Evolutionary conservation across 345 rosid species (phyloP).

Genomic region (Eucalyptus camaldulensis): DNA sequence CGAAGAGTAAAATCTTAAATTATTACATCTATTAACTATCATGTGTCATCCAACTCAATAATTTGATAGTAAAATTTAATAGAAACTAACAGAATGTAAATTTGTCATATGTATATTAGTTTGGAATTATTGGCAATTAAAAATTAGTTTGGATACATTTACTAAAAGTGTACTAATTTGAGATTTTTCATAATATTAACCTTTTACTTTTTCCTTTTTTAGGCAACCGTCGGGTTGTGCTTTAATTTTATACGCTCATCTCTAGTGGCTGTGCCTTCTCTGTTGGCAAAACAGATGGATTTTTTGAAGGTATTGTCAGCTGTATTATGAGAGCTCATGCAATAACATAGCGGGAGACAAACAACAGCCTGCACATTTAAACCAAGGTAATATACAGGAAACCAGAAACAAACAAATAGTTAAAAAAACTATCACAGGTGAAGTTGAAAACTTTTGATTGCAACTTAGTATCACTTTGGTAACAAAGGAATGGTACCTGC

Average conservation of each 20-base stretch:
- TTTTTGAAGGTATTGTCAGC: neutral
- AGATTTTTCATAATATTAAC: too few species aligned
- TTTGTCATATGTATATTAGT: too few species aligned
- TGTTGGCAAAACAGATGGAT: neutral
- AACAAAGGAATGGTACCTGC: slow-evolving; percentile 28
- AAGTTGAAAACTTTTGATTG: neutral
- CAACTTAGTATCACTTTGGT: neutral
- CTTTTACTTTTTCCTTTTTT: too few species aligned
- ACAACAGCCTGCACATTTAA: neutral
- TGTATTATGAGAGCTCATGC: neutral
- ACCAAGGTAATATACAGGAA: neutral
- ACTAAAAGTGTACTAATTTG: too few species aligned
- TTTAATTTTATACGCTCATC: neutral
- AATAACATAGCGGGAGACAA: neutral
- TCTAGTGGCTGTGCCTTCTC: neutral
- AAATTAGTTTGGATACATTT: too few species aligned
- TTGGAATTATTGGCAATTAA: too few species aligned
- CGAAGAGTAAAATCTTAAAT: rapidly evolving
- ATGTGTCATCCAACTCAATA: too few species aligned
- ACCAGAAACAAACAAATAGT: neutral
- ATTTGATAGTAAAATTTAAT: too few species aligned
- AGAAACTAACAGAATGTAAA: rapidly evolving
- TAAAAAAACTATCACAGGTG: neutral
- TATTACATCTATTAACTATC: rapidly evolving
- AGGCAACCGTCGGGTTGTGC: neutral